Conservation (phyloP, 2,329 filamentous ascomycete genomes). For the Neobulgaria alba region DNA sequence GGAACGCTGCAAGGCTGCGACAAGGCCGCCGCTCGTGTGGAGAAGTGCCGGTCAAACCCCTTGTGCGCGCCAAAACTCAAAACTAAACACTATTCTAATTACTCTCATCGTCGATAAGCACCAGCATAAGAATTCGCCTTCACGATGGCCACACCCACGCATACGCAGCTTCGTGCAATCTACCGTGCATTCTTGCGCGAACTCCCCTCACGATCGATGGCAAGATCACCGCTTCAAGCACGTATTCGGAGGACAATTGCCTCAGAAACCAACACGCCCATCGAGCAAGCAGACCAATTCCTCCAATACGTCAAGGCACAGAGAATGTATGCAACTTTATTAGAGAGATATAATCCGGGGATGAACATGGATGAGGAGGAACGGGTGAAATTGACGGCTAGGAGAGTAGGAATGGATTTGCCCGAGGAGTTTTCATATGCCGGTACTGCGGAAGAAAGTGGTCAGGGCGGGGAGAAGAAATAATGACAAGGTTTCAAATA, state of each 20-base stretch:
- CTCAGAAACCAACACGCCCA: conserved; percentile 25
- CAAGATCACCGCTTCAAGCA: conserved; percentile 60
- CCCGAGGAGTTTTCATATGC: conserved; percentile 48
- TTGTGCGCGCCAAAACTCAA: too few relatives aligned
- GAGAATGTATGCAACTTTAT: conserved; percentile 66
- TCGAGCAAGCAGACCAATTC: conserved; percentile 63
- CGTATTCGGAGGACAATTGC: conserved; percentile 59
- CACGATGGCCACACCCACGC: conserved; percentile 33
- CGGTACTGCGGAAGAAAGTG: neutral
- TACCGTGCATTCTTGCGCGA: conserved; percentile 88
- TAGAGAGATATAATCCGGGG: conserved; percentile 91
- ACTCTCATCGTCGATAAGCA: too few relatives aligned
- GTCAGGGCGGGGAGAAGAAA: neutral
- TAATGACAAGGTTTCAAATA: too few relatives aligned
- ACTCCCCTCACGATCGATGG: conserved; percentile 57
- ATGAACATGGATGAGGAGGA: conserved; percentile 84
- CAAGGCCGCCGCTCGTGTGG: too few relatives aligned
- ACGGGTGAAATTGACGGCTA: conserved; percentile 71
- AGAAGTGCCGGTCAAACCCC: too few relatives aligned
- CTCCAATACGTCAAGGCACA: conserved; percentile 78
- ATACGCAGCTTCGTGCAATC: conserved; percentile 58
- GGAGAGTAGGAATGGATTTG: conserved; percentile 84
- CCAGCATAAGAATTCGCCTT: too few relatives aligned
- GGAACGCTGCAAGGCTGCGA: too few relatives aligned
- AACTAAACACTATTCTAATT: too few relatives aligned